Conservation (phyloP, 2,329 filamentous ascomycete species). For the Nemania abortiva region DNA sequence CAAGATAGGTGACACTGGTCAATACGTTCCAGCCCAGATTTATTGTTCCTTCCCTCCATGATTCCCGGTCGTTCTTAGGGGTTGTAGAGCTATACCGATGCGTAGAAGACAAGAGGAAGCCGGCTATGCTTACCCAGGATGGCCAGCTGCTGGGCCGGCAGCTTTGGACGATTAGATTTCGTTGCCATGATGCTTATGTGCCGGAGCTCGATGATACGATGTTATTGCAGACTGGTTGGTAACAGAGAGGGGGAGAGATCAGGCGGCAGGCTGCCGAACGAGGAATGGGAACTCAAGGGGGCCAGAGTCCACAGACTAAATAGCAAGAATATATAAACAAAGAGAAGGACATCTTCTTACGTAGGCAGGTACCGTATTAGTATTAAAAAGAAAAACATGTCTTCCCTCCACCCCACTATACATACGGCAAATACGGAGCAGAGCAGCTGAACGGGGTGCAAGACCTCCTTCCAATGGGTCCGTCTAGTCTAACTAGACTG, state of each 20-base stretch:
- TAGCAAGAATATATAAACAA: slow-evolving; percentile 11
- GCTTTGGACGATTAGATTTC: slow-evolving; percentile 62
- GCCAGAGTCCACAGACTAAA: background rate
- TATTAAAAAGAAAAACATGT: slow-evolving; percentile 13
- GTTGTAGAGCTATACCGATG: slow-evolving; percentile 7
- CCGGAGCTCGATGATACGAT: background rate
- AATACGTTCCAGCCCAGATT: background rate
- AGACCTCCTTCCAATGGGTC: slow-evolving; percentile 2
- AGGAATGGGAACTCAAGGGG: background rate
- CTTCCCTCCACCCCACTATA: slow-evolving; percentile 8
- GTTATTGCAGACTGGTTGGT: background rate
- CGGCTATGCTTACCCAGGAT: slow-evolving; percentile 75
- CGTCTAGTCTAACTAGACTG: slow-evolving; percentile 22
- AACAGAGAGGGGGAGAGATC: background rate
- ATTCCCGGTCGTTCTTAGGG: background rate
- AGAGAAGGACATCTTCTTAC: background rate
- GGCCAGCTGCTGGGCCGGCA: slow-evolving; percentile 80
- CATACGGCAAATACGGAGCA: slow-evolving; percentile 9
- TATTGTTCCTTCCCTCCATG: background rate
- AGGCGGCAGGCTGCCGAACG: slow-evolving; percentile 13
- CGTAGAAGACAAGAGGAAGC: slow-evolving; percentile 7
- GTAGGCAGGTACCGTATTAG: background rate
- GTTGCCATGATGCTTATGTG: slow-evolving; percentile 38
- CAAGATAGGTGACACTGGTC: slow-evolving; percentile 28
- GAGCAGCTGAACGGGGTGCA: background rate